Conservation (phyloP, 169 alveolate genomes). For the Eimeria sp. region DNA sequence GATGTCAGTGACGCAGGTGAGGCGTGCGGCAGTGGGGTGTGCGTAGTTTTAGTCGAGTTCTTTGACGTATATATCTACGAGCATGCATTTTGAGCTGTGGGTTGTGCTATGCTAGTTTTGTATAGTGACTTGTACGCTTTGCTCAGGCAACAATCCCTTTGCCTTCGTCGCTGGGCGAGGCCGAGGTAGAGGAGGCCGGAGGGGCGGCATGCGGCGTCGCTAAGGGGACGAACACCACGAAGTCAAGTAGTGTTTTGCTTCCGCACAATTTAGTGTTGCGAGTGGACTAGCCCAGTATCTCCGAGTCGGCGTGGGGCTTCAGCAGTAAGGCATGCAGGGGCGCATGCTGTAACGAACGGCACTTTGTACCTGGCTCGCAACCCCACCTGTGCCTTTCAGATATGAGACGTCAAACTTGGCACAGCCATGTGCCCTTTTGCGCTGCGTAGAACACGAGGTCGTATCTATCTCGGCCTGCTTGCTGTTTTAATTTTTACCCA, state of each 20-base stretch:
- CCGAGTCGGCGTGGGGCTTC: neutral
- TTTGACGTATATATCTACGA: neutral
- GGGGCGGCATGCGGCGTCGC: slow-evolving; percentile 65
- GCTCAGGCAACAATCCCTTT: slow-evolving; percentile 54
- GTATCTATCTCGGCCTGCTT: neutral
- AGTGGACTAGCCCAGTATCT: neutral
- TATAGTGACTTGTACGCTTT: neutral
- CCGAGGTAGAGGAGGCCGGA: slow-evolving; percentile 69
- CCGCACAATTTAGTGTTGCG: neutral
- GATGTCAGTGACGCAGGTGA: slow-evolving; percentile 30
- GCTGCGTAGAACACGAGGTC: neutral
- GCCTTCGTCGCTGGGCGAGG: slow-evolving; percentile 57
- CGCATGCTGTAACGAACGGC: neutral
- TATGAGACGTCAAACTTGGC: neutral
- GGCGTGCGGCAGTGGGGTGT: neutral
- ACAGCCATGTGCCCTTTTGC: neutral
- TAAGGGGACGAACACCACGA: neutral
- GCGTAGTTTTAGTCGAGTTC: neutral
- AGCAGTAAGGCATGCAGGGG: neutral
- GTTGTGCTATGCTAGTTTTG: neutral
- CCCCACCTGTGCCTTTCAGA: neutral
- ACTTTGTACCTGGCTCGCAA: neutral
- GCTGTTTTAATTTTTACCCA: slow-evolving; percentile 11
- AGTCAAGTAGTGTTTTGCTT: neutral
- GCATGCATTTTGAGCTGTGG: neutral